Percentiles rank a stretch among this genome's conserved stretches.
Evolutionary conservation across 2,329 filamentous ascomycete genomes (phyloP).

Genomic region (Colletotrichum destructivum): DNA sequence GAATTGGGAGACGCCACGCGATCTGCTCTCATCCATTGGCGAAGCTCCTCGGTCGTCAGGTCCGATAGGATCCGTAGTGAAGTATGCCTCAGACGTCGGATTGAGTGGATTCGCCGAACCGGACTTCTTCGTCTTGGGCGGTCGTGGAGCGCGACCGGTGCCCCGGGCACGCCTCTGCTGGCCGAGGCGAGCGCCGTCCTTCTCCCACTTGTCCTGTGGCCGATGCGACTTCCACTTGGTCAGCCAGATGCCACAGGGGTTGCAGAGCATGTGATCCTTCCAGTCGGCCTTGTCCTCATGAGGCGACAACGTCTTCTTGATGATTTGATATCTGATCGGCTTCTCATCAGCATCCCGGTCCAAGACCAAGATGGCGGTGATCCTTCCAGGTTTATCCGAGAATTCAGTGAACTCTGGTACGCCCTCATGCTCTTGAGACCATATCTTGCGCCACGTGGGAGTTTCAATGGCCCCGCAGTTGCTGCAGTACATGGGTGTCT

Average conservation of each 20-base stretch:
- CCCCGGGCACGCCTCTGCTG: constrained; percentile 67
- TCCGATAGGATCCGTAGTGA: constrained; percentile 67
- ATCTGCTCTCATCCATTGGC: constrained; percentile 38
- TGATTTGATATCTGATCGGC: constrained; percentile 78
- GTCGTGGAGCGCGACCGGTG: constrained; percentile 53
- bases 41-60: constrained; percentile 48
- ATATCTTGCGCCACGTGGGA: constrained; percentile 95
- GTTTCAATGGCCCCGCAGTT: constrained; percentile 98
- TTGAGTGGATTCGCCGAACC: constrained; percentile 63
- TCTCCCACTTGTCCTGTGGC: constrained; percentile 87
- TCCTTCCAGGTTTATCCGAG: constrained; percentile 79
- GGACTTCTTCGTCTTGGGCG: constrained; percentile 63
- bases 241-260: constrained; percentile 97
- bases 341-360: constrained; percentile 74
- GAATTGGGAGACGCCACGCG: constrained; percentile 36
- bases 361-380: constrained; percentile 81
- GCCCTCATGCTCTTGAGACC: constrained; percentile 81
- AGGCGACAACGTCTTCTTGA: constrained; percentile 79
- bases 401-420: constrained; percentile 79
- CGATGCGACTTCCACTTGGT: constrained; percentile 89
- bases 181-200: constrained; percentile 67
- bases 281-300: constrained; percentile 78
- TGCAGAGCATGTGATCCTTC: constrained; percentile 85
- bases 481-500: constrained; percentile 89
- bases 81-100: constrained; percentile 68